Evolutionary conservation across 192 early-diverging fungal species (phyloP).

Genomic region (Gorgonomyces haynaldii): DNA sequence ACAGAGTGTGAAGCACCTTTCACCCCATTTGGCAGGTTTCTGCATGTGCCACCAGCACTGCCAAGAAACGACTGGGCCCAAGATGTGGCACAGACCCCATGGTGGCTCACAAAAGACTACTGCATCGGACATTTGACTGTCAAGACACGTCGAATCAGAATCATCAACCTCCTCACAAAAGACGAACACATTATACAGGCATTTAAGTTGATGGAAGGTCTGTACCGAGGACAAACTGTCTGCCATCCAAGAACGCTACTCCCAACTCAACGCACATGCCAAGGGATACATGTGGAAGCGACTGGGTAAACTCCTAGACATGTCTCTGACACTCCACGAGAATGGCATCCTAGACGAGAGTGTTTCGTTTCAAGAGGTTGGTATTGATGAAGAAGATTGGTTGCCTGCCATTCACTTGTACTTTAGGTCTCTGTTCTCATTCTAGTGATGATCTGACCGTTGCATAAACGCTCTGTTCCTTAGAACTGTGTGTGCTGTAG

Average conservation of each 20-base stretch:
- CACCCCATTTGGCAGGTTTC: conserved; percentile 40
- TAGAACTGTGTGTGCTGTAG: too few relatives aligned
- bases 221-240: conserved; percentile 39
- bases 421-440: conserved; percentile 25
- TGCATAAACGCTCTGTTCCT: conserved; percentile 16
- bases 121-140: conserved; percentile 35
- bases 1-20: conserved; percentile 26
- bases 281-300: conserved; percentile 57
- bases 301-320: conserved; percentile 40
- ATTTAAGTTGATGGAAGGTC: conserved; percentile 16
- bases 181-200: conserved; percentile 47
- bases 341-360: conserved; percentile 43
- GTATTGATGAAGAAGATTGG: conserved; percentile 41
- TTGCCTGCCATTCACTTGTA: conserved; percentile 45
- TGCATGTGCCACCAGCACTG: conserved; percentile 35
- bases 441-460: conserved; percentile 21
- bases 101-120: conserved; percentile 37
- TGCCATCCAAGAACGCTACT: conserved; percentile 45
- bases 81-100: conserved; percentile 17
- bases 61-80: conserved; percentile 30
- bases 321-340: conserved; percentile 39
- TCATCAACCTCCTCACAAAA: conserved; percentile 42
- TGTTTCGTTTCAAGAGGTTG: conserved; percentile 27
- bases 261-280: conserved; percentile 36
- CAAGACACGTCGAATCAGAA: conserved; percentile 37